phyloP scores from a whole-genome alignment of 2,329 filamentous ascomycete species.

The Bipolaris gigantea region DNA sequence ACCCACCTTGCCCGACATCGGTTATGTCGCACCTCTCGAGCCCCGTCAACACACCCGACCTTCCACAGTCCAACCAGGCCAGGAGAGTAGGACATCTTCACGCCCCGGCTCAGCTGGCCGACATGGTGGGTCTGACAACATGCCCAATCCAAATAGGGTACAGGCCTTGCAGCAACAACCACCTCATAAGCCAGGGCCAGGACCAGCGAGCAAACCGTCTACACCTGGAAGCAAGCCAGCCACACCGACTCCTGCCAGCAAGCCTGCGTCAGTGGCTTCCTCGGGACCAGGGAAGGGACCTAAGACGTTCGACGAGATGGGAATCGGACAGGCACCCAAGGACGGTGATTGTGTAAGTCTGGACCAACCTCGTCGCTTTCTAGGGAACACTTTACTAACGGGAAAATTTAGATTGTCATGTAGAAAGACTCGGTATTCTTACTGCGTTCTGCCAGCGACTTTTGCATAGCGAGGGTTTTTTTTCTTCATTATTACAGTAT shows the following conservation, averaged over 20 bases:
- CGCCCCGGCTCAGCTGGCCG: constrained; percentile 38
- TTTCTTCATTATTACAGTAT: constrained; percentile 13
- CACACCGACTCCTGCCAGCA: constrained; percentile 28
- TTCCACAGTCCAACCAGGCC: constrained; percentile 39
- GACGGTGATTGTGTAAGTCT: constrained; percentile 84
- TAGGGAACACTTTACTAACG: constrained; percentile 10
- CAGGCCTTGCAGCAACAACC: constrained; percentile 29
- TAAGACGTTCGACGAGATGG: constrained; percentile 98
- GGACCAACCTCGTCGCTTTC: neutral
- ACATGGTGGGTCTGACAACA: constrained; percentile 27
- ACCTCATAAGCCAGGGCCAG: constrained; percentile 20
- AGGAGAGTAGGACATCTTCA: constrained; percentile 36
- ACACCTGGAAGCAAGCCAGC: constrained; percentile 23
- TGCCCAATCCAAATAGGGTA: constrained; percentile 29
- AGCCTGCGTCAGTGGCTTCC: constrained; percentile 34
- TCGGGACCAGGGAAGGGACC: constrained; percentile 69
- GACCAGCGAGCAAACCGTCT: constrained; percentile 24
- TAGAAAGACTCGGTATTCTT: constrained; percentile 14
- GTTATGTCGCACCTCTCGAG: constrained; percentile 43
- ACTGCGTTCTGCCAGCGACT: neutral
- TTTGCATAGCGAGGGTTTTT: constrained; percentile 24
- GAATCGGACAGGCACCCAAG: constrained; percentile 79
- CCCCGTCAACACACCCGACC: constrained; percentile 40
- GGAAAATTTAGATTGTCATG: constrained; percentile 31
- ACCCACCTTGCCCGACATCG: constrained; percentile 42